Evolutionary conservation across 306 rosid species (phyloP).

Genomic region (Pyrus betulifolia): DNA sequence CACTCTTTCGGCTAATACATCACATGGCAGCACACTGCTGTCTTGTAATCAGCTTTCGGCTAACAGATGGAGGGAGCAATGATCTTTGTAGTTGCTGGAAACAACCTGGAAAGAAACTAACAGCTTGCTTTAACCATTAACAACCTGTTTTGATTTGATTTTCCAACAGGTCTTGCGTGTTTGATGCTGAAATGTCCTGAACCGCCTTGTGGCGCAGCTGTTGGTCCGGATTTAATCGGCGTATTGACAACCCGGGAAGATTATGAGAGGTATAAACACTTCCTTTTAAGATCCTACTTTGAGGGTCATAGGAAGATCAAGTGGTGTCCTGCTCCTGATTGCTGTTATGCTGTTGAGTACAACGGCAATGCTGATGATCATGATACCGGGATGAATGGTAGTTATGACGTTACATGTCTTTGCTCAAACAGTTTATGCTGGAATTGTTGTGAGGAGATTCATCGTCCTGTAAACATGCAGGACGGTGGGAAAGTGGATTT

Average conservation of each 20-base stretch:
- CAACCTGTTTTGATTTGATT: too few relatives aligned
- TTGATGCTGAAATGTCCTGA: conserved; percentile 5
- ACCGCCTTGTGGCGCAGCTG: not conserved
- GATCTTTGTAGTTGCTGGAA: too few relatives aligned
- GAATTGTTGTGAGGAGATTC: not conserved
- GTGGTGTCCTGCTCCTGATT: not conserved
- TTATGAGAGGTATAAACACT: not conserved
- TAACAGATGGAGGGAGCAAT: too few relatives aligned
- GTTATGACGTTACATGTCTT: not conserved
- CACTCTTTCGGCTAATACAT: too few relatives aligned
- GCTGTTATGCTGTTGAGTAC: not conserved
- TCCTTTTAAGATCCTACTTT: not conserved
- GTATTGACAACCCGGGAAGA: not conserved
- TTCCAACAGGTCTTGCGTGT: not conserved
- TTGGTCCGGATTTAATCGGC: not conserved
- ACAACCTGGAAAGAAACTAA: too few relatives aligned
- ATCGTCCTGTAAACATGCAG: not conserved
- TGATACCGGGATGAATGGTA: not conserved
- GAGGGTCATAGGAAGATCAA: not conserved
- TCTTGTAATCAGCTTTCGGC: too few relatives aligned
- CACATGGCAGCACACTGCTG: too few relatives aligned
- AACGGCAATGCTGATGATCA: too few relatives aligned
- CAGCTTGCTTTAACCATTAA: too few relatives aligned
- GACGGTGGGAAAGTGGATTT: not conserved
- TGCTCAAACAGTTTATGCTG: not conserved